Conservation (phyloP, 768 basidiomycete species). For the Mycena alexandri region DNA sequence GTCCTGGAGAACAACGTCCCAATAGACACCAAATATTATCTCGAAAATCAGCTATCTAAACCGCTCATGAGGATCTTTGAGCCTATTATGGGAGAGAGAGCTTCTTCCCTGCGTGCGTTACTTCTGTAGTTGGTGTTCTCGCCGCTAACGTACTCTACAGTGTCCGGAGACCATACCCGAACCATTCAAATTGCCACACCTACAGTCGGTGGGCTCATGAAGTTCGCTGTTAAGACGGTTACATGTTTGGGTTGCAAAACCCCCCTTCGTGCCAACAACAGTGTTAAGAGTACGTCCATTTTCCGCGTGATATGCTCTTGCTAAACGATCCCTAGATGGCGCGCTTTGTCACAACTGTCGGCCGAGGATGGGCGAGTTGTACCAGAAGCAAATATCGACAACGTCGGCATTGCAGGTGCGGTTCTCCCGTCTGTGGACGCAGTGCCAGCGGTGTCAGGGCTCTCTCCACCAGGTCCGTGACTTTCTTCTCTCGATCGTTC, state of each 20-base stretch:
- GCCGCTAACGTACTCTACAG: constrained; percentile 55
- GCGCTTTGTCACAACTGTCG: constrained; percentile 97
- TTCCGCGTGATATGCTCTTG: background rate
- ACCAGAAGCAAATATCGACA: constrained; percentile 86
- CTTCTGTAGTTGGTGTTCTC: constrained; percentile 21
- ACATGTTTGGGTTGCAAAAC: constrained; percentile 98
- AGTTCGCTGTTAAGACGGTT: constrained; percentile 95
- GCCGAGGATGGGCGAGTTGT: constrained; percentile 87
- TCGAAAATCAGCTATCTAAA: constrained; percentile 98
- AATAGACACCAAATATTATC: constrained; percentile 97
- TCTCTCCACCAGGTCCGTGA: constrained; percentile 88
- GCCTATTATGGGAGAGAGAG: constrained; percentile 95
- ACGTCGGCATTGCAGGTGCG: constrained; percentile 89
- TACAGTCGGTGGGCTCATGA: constrained; percentile 97
- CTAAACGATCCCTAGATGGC: constrained; percentile 65
- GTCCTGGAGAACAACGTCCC: constrained; percentile 98
- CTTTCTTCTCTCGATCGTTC: background rate
- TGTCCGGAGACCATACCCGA: constrained; percentile 96
- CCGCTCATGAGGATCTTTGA: constrained; percentile 98
- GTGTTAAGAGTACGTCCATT: constrained; percentile 69
- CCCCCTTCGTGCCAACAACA: constrained; percentile 82
- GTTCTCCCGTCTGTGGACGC: constrained; percentile 97
- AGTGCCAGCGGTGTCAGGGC: constrained; percentile 98
- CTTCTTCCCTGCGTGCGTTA: constrained; percentile 80
- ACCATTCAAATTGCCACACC: constrained; percentile 97